Base-by-base conservation (phyloP, 306 rosid species). In the Cicer judaicum region DNA sequence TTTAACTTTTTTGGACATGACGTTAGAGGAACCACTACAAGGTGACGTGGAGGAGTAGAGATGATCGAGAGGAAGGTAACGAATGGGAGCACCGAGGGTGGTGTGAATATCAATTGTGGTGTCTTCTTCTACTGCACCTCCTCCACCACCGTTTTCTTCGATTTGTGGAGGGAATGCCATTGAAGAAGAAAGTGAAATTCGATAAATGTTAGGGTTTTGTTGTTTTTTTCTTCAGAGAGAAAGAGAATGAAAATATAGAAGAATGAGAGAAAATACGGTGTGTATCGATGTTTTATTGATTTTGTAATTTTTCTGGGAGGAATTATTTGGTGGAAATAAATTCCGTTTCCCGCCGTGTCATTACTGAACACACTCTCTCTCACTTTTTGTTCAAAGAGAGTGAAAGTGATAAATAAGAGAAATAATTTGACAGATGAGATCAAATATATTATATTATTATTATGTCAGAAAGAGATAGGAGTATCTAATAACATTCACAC, bases 1-100 rank as follows among this genome's bases (percentile, higher is more conserved):
- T 54, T 92, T 92, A 14, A 92, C 95, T 84, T 92, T 95, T 70
- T 95, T 95, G 11, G 99, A 94, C 97, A 91, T 94, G 46, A 94
- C 97, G 82, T 88, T 90, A 57, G 98, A 80, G 48, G 96, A 91
- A 48, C 96, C 97, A 21, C 91, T 87, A 74, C 96, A 94, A 1
- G 96, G 97, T 1, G 99, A 90, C 1, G 98, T 92, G 64, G 96
- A 81, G 16, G 99, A 95, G 82, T 95, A 95, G 47, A 95, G 93
- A 78, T 87, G 98, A 84, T 95, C 92, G 74, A 95, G 90, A 1
- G 97, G 88, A 1, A 90, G 92, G 82, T 92, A 95, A 7, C 96
- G 83, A 66, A 92, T 63, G 71, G 97, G 98, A 10, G 99, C 78
- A 1, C 88, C 89, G 12, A 70, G 76, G 48, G 84, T 65, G 38